Conservation (phyloP, 495 filamentous ascomycete genomes). For the Penicillium lividum region DNA sequence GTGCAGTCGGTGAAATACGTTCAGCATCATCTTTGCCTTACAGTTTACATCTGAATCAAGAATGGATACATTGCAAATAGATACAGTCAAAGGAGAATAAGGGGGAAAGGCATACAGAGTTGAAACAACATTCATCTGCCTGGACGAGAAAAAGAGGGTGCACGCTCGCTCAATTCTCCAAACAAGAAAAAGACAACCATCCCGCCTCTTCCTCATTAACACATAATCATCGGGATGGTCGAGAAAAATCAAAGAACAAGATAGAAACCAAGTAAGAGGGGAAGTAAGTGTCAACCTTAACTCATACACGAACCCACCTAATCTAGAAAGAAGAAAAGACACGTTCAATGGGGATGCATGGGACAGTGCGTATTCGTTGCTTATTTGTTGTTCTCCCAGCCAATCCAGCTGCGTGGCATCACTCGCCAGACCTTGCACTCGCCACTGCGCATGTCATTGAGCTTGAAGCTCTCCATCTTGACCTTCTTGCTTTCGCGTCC, state of each 20-base stretch:
- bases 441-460: slow-evolving; percentile 87
- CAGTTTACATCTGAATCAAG: background rate
- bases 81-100: slow-evolving; percentile 25
- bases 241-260: slow-evolving; percentile 11
- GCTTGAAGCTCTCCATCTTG: slow-evolving; percentile 87
- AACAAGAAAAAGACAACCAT: slow-evolving; percentile 23
- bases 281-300: slow-evolving; percentile 18
- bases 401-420: slow-evolving; percentile 88
- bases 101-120: slow-evolving; percentile 15
- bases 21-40: background rate
- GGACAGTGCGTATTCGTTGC: slow-evolving; percentile 18
- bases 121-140: slow-evolving; percentile 22
- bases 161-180: slow-evolving; percentile 35
- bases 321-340: slow-evolving; percentile 19
- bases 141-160: slow-evolving; percentile 19
- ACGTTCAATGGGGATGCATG: slow-evolving; percentile 9
- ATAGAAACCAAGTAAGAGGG: slow-evolving; percentile 1
- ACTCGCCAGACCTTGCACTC: slow-evolving; percentile 98
- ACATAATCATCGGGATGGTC: slow-evolving; percentile 21
- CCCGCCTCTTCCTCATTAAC: slow-evolving; percentile 27
- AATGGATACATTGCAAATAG: slow-evolving; percentile 30
- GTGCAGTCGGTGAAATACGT: too few relatives aligned
- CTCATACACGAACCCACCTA: slow-evolving; percentile 25
- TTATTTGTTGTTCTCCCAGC: slow-evolving; percentile 63
- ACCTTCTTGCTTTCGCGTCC: slow-evolving; percentile 93